Percentiles rank a stretch among this genome's conserved stretches.
These are phyloP conservation scores for Elymus sibiricus DNA, from an alignment of 176 grass and related monocot species.

Conservation along the genomic window DNA sequence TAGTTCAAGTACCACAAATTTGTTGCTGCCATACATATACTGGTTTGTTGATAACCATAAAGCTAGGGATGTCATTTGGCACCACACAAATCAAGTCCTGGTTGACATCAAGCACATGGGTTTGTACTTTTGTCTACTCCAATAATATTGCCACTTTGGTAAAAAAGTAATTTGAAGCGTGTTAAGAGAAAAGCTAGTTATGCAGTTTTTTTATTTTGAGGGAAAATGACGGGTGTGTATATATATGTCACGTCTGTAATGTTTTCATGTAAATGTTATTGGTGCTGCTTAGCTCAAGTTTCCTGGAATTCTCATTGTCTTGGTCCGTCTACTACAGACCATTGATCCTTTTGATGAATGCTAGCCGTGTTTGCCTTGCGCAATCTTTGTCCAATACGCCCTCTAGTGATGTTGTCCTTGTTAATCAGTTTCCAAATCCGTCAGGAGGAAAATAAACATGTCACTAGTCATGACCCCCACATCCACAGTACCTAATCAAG, in stretches of 20 bases:
- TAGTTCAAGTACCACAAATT: slow-evolving; percentile 29
- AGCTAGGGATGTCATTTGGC: slow-evolving; percentile 26
- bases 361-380: not conserved
- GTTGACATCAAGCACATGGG: slow-evolving; percentile 19
- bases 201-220: not conserved
- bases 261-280: not conserved
- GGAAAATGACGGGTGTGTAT: not conserved
- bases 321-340: not conserved
- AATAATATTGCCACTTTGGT: not conserved
- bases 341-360: not conserved
- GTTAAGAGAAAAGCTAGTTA: not conserved
- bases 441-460: not conserved
- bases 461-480: not conserved
- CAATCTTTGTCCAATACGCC: not conserved
- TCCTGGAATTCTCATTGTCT: not conserved
- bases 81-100: slow-evolving; percentile 16
- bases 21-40: not conserved
- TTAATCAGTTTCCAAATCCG: not conserved
- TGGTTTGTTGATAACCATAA: slow-evolving; percentile 22
- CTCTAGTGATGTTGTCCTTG: not conserved
- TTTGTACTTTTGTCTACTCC: not conserved
- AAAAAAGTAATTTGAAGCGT: no score
- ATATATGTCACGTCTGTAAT: not conserved
- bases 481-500: not conserved
- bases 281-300: not conserved